A percentile compares a stretch with the other conserved stretches of the same genome.
Conservation (phyloP, 805 yeast genomes). For the Ogataea pignaliae region DNA sequence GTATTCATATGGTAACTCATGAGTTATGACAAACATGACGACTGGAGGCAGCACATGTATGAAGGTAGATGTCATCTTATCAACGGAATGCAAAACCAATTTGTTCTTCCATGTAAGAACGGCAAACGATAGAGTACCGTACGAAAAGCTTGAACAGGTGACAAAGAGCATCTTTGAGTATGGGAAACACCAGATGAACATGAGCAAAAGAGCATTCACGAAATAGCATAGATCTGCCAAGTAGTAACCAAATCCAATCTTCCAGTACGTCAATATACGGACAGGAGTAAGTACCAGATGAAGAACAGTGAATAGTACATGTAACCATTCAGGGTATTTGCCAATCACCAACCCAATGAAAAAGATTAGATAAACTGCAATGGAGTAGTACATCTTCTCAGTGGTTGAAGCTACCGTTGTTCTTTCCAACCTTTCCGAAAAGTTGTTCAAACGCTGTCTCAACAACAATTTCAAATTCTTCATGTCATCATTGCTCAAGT, state of each 20-base stretch:
- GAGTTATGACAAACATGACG: conserved; percentile 81
- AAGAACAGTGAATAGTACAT: conserved; percentile 62
- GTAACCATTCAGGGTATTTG: conserved; percentile 70
- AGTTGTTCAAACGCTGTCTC: conserved; percentile 30
- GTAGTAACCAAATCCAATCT: conserved; percentile 75
- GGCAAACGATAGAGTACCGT: conserved; percentile 90
- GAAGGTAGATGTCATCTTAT: conserved; percentile 85
- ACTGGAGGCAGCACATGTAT: conserved; percentile 90
- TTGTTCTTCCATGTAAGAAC: conserved; percentile 96
- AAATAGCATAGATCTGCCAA: conserved; percentile 92
- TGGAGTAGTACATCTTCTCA: conserved; percentile 79
- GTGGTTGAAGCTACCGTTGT: conserved; percentile 43
- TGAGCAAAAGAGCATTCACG: conserved; percentile 65
- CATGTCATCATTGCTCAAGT: conserved; percentile 25
- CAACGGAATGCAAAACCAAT: conserved; percentile 84
- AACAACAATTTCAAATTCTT: conserved; percentile 20
- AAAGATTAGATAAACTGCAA: conserved; percentile 65
- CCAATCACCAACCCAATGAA: conserved; percentile 75
- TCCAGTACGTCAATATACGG: conserved; percentile 76
- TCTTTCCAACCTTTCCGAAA: conserved; percentile 34
- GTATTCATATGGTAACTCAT: conserved; percentile 54
- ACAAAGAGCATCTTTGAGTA: conserved; percentile 66
- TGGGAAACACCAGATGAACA: conserved; percentile 83
- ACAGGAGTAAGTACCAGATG: conserved; percentile 72
- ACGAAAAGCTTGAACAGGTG: conserved; percentile 78